Base-by-base conservation (phyloP, 805 yeast genomes). In the Candida silvicultrix region DNA sequence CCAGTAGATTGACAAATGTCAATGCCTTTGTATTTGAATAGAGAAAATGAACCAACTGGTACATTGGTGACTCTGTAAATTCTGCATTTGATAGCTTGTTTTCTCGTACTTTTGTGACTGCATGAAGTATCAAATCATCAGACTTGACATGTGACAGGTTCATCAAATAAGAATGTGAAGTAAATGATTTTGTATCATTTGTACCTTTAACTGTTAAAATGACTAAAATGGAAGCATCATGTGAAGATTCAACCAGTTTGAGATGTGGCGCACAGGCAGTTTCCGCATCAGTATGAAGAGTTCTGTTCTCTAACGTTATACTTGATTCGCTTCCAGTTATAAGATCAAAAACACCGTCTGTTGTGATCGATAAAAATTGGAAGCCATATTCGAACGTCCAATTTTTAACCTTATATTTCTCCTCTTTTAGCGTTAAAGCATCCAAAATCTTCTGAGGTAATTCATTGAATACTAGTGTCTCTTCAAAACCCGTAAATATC, bases 1-100 rank as follows among this genome's bases (percentile, higher is more conserved):
- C 39, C 31, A 55, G 50, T 28, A 69, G 42, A 43, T 64, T 59
- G 43, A 66, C 57, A 5, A 71, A 41, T 28, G 67, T 59, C 34
- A 70, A 58, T 25, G 69, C 56, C 47, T 69, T 70, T 29, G 74
- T 66, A 37, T 65, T 60, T 11, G 57, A 49, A 23, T 66, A 50
- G 18, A 67, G 36, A 10, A 41, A 49, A 42, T 55, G 57, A 20
- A 53, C 44, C 31, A 55, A 40, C 23, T 53, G 57, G 36, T 55
- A 45, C 53, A 53, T 47, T 16, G 58, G 49, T 14, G 36, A 40
- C 38, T 49, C 40, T 9, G 46, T 40, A 47, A 53, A 51, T 28
- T 52, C 56, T 12, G 46, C n/a, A 14, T 40, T 45, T 14, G 51
- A 43, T 25, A 38, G 50, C 38, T 51, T 55, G 2, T 18, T 29